Evolutionary conservation across 2,329 filamentous ascomycete species (phyloP), one percentile per base, ranked within the genome.

Genomic region (Pseudogymnoascus sp.): DNA sequence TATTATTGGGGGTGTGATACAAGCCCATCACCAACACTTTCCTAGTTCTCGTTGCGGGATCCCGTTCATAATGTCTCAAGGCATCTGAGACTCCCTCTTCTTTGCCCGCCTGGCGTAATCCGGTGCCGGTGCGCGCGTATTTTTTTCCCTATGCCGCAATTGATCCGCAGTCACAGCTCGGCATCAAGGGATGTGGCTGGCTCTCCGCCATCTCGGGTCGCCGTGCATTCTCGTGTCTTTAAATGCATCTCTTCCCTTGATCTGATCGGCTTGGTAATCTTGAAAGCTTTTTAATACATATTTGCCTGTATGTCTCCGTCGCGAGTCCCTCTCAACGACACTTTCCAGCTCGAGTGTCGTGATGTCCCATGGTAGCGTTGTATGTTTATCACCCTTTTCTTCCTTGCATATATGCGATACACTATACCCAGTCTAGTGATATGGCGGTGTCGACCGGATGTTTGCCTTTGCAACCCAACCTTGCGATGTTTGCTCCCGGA

Each of bases 291-390:
- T 28, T n/a, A 7, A 50, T 50, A 50, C 11, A 50, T 11, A n/a
- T 50, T 30, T 50, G 43, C 43, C 43, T 50, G 43, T 9, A 50
- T 50, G 43, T 50, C 43, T 50, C 43, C 25, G 22, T 50, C 43
- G 43, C 43, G 43, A 50, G 43, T 30, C 14, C 43, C 43, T 22
- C n/a, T 50, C 43, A n/a, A 30, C 43, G 43, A 16, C 22, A 30
- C 25, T 30, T 50, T 50, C 16, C 43, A 50, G 16, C 14, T 50
- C 28, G 22, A 50, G 43, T 50, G 43, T n/a, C 43, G 43, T 50
- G 43, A 50, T 50, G 43, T 50, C 14, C 43, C 43, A 50, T 50
- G 43, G 43, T 50, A 30, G 7, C 43, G 43, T 3, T 50, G 43
- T 50, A 50, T 50, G 43, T 50, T 50, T 28, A 30, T 50, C 22